phyloP scores from a whole-genome alignment of 768 basidiomycete genomes.

The Tylopilus sp. region DNA sequence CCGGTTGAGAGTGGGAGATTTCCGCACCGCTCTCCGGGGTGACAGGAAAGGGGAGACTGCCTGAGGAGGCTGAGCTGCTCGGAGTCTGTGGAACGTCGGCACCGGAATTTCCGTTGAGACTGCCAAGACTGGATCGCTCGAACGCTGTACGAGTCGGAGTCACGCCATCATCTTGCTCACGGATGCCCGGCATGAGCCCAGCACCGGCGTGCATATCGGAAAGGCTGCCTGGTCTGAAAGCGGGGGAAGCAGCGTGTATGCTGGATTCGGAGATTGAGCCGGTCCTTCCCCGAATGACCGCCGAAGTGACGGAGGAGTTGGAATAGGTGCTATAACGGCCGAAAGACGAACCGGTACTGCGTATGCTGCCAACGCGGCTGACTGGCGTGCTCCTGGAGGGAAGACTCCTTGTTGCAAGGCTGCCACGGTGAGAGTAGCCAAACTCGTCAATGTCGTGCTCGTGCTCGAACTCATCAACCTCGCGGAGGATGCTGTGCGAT shows the following conservation, averaged over 20 bases:
- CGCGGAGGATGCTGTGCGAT: slow-evolving; percentile 31
- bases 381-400: slow-evolving; percentile 20
- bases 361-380: slow-evolving; percentile 20
- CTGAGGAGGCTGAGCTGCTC: slow-evolving; percentile 30
- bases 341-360: slow-evolving; percentile 22
- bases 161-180: slow-evolving; percentile 28
- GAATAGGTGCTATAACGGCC: slow-evolving; percentile 25
- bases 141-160: slow-evolving; percentile 31
- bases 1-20: slow-evolving; percentile 1
- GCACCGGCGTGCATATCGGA: neutral
- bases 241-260: slow-evolving; percentile 9
- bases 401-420: slow-evolving; percentile 17
- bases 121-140: slow-evolving; percentile 24
- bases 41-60: slow-evolving; percentile 29
- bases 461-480: slow-evolving; percentile 23
- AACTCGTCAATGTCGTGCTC: slow-evolving; percentile 21
- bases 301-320: slow-evolving; percentile 10
- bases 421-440: slow-evolving; percentile 14
- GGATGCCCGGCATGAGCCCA: slow-evolving; percentile 28
- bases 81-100: slow-evolving; percentile 25
- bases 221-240: slow-evolving; percentile 12
- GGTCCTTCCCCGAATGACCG: slow-evolving; percentile 6
- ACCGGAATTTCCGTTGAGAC: slow-evolving; percentile 16
- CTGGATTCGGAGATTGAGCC: slow-evolving; percentile 22
- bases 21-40: slow-evolving; percentile 27